These are phyloP conservation scores for Cicer judaicum DNA, from an alignment of 306 rosid genomes.

Conservation along the genomic window DNA sequence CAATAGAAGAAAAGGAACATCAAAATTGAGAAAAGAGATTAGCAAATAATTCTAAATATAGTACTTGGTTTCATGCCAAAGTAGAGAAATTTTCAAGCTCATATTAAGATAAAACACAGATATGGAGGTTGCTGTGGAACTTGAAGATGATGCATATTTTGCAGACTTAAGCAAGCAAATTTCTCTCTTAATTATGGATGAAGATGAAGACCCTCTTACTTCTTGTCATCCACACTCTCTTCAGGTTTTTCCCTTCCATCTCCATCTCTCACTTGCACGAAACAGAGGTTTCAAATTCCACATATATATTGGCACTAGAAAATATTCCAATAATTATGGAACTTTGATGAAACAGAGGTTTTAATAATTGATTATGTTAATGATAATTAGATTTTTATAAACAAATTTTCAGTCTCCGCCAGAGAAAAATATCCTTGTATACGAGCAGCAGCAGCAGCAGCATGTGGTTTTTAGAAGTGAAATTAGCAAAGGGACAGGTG, in stretches of 20 bases:
- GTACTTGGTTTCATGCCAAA: conserved; percentile 9
- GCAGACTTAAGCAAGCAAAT: conserved; percentile 86
- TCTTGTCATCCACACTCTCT: conserved; percentile 53
- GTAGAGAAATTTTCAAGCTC: not conserved
- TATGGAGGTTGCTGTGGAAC: conserved; percentile 64
- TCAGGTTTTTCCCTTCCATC: conserved; percentile 50
- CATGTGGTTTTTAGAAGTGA: conserved; percentile 49
- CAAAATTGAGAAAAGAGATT: not conserved
- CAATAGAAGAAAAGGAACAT: conserved; percentile 14
- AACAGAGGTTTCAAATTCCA: not conserved
- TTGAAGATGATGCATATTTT: conserved; percentile 75
- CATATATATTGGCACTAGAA: not conserved
- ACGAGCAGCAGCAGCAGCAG: conserved; percentile 40
- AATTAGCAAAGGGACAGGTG: conserved; percentile 83
- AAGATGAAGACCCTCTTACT: conserved; percentile 69
- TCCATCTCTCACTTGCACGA: too few relatives aligned
- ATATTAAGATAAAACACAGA: conserved; percentile 11
- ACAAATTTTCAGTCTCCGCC: conserved; percentile 56
- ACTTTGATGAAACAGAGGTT: not conserved
- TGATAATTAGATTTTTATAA: not conserved
- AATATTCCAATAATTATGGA: not conserved
- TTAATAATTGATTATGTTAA: not conserved
- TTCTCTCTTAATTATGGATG: conserved; percentile 83
- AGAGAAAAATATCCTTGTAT: conserved; percentile 32
- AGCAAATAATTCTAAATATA: not conserved